phyloP scores from a whole-genome alignment of 2,329 filamentous ascomycete species.

The Aspergillus vadensis region DNA sequence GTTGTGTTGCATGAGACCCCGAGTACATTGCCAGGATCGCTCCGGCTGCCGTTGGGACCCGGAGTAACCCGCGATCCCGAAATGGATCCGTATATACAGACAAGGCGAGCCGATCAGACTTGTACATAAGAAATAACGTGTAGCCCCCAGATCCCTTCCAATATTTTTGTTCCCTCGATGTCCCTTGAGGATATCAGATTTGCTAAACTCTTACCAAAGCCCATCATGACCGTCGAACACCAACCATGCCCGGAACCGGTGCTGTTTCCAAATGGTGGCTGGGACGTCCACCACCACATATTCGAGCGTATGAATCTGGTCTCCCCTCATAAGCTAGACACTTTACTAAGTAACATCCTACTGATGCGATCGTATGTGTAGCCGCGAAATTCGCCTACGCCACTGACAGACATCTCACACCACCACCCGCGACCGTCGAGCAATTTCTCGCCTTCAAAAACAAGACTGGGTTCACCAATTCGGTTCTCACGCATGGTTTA shows the following conservation, averaged over 20 bases:
- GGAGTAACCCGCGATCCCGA: background rate
- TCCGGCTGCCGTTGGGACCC: background rate
- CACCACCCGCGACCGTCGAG: constrained; percentile 29
- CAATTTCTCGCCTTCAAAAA: constrained; percentile 30
- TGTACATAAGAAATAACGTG: background rate
- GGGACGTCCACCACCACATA: constrained; percentile 39
- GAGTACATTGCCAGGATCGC: background rate
- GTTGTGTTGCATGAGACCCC: too few relatives aligned
- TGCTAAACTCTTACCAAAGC: background rate
- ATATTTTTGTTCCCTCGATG: background rate
- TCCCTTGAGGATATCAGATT: background rate
- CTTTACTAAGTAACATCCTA: background rate
- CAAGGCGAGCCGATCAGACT: background rate
- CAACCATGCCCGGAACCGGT: background rate
- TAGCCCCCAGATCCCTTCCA: background rate
- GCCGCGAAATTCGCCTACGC: constrained; percentile 27
- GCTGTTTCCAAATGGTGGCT: constrained; percentile 33
- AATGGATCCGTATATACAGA: background rate
- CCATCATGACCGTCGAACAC: background rate
- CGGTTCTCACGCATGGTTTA: constrained; percentile 40
- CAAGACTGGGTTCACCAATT: constrained; percentile 35
- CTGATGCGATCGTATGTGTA: constrained; percentile 1
- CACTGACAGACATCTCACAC: constrained; percentile 31
- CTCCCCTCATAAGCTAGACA: background rate
- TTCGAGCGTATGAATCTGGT: constrained; percentile 32